Evolutionary conservation across 768 basidiomycete genomes (phyloP).

Genomic region (Russula sp.): DNA sequence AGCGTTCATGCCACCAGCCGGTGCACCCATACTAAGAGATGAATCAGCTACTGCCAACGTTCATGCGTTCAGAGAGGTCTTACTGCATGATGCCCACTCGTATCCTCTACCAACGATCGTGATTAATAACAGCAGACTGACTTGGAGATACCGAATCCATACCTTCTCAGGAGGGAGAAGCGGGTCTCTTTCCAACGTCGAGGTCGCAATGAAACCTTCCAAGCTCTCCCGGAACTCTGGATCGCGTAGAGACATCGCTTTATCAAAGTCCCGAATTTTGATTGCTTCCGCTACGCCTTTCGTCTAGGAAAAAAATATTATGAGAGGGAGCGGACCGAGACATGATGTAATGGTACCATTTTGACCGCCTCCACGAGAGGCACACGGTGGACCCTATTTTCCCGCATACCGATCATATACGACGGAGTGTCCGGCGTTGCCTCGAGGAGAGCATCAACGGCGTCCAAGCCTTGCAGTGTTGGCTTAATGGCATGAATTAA

Average conservation of each 20-base stretch:
- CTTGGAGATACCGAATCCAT: neutral
- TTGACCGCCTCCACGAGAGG: conserved; percentile 91
- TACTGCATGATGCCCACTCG: conserved; percentile 82
- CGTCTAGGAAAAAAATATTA: conserved; percentile 48
- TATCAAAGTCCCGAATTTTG: conserved; percentile 72
- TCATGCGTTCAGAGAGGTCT: conserved; percentile 28
- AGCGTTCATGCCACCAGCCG: conserved; percentile 98
- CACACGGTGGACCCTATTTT: conserved; percentile 92
- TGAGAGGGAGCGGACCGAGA: neutral
- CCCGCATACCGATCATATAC: conserved; percentile 94
- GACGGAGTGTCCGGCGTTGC: conserved; percentile 87
- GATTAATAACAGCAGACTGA: neutral
- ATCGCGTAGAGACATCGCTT: conserved; percentile 84
- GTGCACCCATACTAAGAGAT: conserved; percentile 76
- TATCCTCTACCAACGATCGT: conserved; percentile 47
- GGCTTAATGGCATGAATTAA: conserved; percentile 45
- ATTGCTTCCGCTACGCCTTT: conserved; percentile 81
- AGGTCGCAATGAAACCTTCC: conserved; percentile 76
- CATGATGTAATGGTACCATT: conserved; percentile 44
- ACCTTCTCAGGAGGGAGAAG: conserved; percentile 33
- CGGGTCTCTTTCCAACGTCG: conserved; percentile 44
- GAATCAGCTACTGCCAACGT: conserved; percentile 12
- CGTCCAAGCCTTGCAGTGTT: conserved; percentile 93
- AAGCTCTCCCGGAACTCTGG: conserved; percentile 86
- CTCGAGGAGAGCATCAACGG: conserved; percentile 81